Conservation (phyloP, 768 basidiomycete species). For the Lactarius pseudohatsudake region DNA sequence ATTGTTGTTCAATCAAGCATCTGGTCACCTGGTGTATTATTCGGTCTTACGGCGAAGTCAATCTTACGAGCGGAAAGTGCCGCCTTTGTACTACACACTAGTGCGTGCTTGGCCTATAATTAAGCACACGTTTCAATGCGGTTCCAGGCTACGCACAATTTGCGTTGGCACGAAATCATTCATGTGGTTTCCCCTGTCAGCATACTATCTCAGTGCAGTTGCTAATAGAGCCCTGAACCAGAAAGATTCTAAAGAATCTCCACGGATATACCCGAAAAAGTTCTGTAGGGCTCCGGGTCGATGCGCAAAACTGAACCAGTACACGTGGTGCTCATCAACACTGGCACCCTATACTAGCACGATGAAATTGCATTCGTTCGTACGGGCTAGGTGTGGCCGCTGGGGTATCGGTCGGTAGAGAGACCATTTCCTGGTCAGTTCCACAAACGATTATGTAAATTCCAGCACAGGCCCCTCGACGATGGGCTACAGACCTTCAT, state of each 20-base stretch:
- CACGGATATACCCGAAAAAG: not conserved
- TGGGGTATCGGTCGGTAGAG: constrained; percentile 21
- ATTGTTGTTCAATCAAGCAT: not conserved
- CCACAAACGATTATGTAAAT: not conserved
- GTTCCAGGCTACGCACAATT: too few relatives aligned
- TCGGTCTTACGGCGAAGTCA: not conserved
- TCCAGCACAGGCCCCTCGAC: not conserved
- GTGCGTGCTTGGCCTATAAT: not conserved
- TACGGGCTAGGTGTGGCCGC: constrained; percentile 1
- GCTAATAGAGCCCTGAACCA: not conserved
- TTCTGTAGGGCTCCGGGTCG: not conserved
- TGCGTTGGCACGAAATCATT: too few relatives aligned
- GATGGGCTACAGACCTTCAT: constrained; percentile 18
- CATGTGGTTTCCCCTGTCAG: too few relatives aligned
- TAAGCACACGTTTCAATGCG: not conserved
- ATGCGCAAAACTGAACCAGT: not conserved
- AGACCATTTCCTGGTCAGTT: constrained; percentile 16
- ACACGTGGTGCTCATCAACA: not conserved
- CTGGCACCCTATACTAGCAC: not conserved
- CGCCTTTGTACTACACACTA: constrained; percentile 1
- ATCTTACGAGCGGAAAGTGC: not conserved
- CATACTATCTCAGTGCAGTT: too few relatives aligned
- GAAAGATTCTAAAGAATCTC: not conserved
- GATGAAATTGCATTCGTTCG: not conserved
- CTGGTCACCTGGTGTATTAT: not conserved